A percentile compares a stretch with the other conserved stretches of the same genome.
phyloP scores from a whole-genome alignment of 116 monocot species.

The Zostera marina region DNA sequence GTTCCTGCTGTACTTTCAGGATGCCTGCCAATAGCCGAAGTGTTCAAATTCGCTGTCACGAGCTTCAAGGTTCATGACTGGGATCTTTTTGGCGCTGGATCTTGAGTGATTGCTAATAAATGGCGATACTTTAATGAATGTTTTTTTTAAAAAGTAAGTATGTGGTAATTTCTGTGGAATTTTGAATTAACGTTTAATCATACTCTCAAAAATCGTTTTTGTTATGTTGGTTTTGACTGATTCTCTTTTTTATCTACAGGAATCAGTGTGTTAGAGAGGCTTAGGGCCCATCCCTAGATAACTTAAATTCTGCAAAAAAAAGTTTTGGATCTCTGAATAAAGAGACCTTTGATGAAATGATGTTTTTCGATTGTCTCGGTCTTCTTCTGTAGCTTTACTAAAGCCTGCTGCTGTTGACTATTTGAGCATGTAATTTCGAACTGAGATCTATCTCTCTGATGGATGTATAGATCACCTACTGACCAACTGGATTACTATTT shows the following conservation, averaged over 20 bases:
- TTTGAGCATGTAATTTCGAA: conserved; percentile 1
- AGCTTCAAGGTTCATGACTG: conserved; percentile 61
- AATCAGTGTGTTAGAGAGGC: background rate
- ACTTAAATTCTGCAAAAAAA: background rate
- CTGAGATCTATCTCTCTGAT: too few relatives aligned
- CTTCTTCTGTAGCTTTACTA: conserved; percentile 5
- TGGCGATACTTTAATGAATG: background rate
- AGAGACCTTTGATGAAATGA: background rate
- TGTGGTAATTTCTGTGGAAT: conserved; percentile 3
- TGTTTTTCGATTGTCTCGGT: background rate
- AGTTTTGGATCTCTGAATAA: background rate
- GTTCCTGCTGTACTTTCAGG: conserved; percentile 47
- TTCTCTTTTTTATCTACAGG: conserved; percentile 1
- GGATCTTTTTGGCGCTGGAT: conserved; percentile 40
- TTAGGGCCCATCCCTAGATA: background rate
- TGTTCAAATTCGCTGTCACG: conserved; percentile 46
- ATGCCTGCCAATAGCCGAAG: conserved; percentile 35
- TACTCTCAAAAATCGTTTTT: background rate
- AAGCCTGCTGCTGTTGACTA: conserved; percentile 1
- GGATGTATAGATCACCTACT: background rate
- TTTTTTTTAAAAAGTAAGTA: conserved; percentile 1
- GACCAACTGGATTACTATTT: background rate
- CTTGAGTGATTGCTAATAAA: conserved; percentile 9
- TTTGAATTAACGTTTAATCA: background rate
- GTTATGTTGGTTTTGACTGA: background rate